Evolutionary conservation across 768 basidiomycete genomes (phyloP).

Genomic region (Amanita fuliginea): DNA sequence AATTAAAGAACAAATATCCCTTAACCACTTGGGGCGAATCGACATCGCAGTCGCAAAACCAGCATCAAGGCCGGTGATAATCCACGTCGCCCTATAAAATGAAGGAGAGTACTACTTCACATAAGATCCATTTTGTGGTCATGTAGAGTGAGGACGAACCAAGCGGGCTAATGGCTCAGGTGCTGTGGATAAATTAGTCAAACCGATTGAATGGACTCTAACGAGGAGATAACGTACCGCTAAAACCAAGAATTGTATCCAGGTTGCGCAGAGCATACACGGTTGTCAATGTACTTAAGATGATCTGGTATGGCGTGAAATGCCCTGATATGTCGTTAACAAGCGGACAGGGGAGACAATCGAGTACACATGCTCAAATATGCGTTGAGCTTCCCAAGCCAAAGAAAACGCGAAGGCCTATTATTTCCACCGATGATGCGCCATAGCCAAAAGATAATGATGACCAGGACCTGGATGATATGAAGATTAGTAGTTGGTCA

Average conservation of each 20-base stretch:
- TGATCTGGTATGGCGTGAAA: conserved; percentile 95
- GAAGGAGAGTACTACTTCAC: conserved; percentile 69
- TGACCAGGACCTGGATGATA: conserved; percentile 63
- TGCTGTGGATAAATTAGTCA: conserved; percentile 30
- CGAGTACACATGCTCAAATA: conserved; percentile 37
- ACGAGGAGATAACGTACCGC: conserved; percentile 39
- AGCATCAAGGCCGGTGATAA: conserved; percentile 88
- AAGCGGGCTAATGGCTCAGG: conserved; percentile 89
- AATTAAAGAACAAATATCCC: conserved; percentile 75
- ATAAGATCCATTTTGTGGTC: not conserved
- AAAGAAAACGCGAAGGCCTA: conserved; percentile 54
- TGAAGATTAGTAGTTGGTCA: not conserved
- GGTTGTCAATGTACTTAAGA: conserved; percentile 74
- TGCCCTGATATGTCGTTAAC: conserved; percentile 34
- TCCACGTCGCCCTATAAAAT: conserved; percentile 95
- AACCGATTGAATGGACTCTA: no score
- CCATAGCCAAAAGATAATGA: conserved; percentile 89
- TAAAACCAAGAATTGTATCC: conserved; percentile 76
- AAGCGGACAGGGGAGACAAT: not conserved
- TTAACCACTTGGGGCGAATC: conserved; percentile 84
- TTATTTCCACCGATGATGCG: conserved; percentile 57
- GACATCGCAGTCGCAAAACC: conserved; percentile 95
- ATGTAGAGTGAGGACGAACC: conserved; percentile 31
- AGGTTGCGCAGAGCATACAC: conserved; percentile 79
- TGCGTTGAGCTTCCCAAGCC: conserved; percentile 50